Evolutionary conservation across 1,139 yeast genomes (phyloP), one percentile per base, ranked within the genome.

Genomic region (Blastobotrys capitulatus): DNA sequence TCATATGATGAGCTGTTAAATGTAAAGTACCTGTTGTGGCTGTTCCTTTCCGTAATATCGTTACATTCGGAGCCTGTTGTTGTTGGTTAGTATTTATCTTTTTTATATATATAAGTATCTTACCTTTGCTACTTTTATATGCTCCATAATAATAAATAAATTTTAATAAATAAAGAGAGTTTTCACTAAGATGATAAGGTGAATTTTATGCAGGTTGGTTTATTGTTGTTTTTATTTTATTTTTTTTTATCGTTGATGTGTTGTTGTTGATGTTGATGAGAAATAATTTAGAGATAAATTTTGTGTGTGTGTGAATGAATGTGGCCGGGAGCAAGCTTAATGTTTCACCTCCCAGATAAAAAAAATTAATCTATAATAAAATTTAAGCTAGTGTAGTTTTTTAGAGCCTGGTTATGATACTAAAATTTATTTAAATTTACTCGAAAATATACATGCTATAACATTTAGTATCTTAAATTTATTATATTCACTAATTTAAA

Each of bases 1-100:
- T 92, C 61, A 92, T 72, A 70, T 92, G 98, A 65, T 84, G 90
- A 1, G 90, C 80, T 1, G 96, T 86, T 49, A 92, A 69, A 55
- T 86, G 86, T 38, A 92, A 71, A 6, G 83, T 77, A 1, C 97
- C 98, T 8, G 68, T 67, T 31, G 78, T 71, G 41, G 79, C 72
- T 48, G 72, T 73, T 15, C 97, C 97, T 52, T 86, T 75, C 54
- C 88, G 78, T 57, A 80, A 79, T 49, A 88, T 73, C 19, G 79
- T 72, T 49, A 88, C 92, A 60, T 81, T 77, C 47, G 81, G 80
- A 37, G 86, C 87, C 63, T 79, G 26, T 12, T n/a, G n/a, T n/a
- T n/a, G n/a, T n/a, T 12, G n/a, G 8, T 19, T 15, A 18, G 29
- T 18, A 12, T 13, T 16, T 6, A 18, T 18, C 5, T 7, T n/a